These are phyloP conservation scores for Crucibulum laeve DNA, from an alignment of 768 basidiomycete genomes.

Conservation along the genomic window DNA sequence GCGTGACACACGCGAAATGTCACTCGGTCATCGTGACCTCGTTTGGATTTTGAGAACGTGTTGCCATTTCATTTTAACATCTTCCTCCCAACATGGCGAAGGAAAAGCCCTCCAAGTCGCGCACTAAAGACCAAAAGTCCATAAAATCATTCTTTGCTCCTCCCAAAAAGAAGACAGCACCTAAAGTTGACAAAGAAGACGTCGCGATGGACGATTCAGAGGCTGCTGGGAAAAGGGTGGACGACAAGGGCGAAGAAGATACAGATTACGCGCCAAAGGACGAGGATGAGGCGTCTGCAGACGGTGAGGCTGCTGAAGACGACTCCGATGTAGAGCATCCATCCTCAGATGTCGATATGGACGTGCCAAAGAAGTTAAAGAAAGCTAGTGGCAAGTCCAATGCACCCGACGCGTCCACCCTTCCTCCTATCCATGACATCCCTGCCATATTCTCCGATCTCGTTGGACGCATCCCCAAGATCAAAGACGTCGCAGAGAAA, in stretches of 20 bases:
- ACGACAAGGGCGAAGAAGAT: not conserved
- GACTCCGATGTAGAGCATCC: not conserved
- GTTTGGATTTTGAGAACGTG: too few species aligned
- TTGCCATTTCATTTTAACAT: too few species aligned
- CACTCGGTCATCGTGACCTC: too few species aligned
- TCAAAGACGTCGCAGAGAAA: conserved; percentile 61
- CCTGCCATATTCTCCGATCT: conserved; percentile 76
- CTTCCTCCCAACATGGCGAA: conserved; percentile 44
- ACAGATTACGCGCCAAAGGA: not conserved
- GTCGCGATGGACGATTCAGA: conserved; percentile 28
- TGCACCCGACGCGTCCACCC: conserved; percentile 55
- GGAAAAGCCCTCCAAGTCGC: conserved; percentile 30
- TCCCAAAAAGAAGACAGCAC: conserved; percentile 23
- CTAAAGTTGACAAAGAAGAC: conserved; percentile 24
- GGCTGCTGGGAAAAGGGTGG: conserved; percentile 8
- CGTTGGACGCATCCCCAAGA: conserved; percentile 57
- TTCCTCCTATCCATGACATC: conserved; percentile 73
- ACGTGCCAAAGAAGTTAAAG: conserved; percentile 22
- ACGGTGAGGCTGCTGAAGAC: conserved; percentile 17
- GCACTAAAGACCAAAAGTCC: conserved; percentile 44
- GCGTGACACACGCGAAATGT: too few species aligned
- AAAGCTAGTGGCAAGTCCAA: conserved; percentile 33
- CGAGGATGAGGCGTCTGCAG: conserved; percentile 19
- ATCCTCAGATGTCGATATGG: conserved; percentile 21
- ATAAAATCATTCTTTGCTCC: conserved; percentile 53